Evolutionary conservation across 106 monocot species (phyloP).

Genomic region (Dioscorea zingiberensis): DNA sequence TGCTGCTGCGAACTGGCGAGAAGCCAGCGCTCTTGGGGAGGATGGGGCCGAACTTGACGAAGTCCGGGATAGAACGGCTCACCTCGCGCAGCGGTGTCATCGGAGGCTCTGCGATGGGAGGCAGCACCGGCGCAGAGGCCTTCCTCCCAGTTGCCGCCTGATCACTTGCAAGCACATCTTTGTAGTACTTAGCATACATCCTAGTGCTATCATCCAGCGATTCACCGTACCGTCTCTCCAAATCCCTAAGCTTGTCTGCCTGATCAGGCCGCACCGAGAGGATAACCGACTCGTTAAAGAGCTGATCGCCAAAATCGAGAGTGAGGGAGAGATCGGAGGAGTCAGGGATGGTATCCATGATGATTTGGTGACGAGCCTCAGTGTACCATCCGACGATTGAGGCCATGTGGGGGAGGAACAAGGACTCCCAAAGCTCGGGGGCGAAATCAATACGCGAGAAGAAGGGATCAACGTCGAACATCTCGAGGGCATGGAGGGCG

Average conservation of each 20-base stretch:
- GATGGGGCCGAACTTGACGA: constrained; percentile 49
- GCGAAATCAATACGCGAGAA: constrained; percentile 47
- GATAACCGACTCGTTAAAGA: constrained; percentile 37
- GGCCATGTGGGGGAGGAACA: constrained; percentile 59
- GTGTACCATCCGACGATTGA: constrained; percentile 45
- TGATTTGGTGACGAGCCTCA: constrained; percentile 24
- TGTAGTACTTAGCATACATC: constrained; percentile 40
- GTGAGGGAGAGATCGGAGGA: constrained; percentile 27
- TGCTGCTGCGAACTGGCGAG: not conserved
- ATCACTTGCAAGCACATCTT: constrained; percentile 17
- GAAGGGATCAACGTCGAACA: constrained; percentile 47
- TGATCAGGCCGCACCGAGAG: constrained; percentile 34
- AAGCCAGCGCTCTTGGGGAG: constrained; percentile 48
- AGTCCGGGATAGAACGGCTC: constrained; percentile 40
- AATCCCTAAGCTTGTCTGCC: constrained; percentile 26
- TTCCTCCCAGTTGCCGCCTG: constrained; percentile 7
- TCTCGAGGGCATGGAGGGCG: constrained; percentile 16
- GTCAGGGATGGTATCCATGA: constrained; percentile 35
- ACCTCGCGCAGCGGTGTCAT: constrained; percentile 29
- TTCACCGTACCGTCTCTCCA: constrained; percentile 34
- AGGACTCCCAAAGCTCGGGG: constrained; percentile 42
- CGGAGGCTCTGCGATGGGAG: constrained; percentile 43
- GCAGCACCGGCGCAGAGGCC: constrained; percentile 18
- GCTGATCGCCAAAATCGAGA: constrained; percentile 15
- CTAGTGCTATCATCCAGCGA: constrained; percentile 35